These are phyloP conservation scores for Penicillium lividum DNA, from an alignment of 495 filamentous ascomycete genomes.

Conservation along the genomic window DNA sequence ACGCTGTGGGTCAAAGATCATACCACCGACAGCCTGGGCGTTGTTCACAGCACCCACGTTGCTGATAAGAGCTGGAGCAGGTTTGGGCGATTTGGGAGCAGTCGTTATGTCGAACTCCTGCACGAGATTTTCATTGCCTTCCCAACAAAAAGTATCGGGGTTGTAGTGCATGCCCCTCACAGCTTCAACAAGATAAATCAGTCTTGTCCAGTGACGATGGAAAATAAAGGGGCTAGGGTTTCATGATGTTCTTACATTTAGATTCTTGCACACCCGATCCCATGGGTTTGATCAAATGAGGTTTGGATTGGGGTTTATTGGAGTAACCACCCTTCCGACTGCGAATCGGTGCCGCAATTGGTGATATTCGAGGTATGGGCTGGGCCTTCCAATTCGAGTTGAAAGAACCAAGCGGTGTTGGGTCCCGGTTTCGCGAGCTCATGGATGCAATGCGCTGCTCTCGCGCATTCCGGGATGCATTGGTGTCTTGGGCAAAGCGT, in stretches of 20 bases:
- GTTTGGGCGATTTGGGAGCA: constrained; percentile 54
- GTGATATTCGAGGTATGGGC: constrained; percentile 57
- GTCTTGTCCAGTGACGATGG: constrained; percentile 11
- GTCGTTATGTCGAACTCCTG: constrained; percentile 65
- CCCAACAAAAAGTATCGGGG: constrained; percentile 79
- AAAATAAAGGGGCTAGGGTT: not conserved
- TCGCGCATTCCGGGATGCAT: constrained; percentile 83
- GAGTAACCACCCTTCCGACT: constrained; percentile 58
- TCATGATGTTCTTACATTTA: constrained; percentile 57
- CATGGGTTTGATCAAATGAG: constrained; percentile 71
- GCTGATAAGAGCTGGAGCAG: constrained; percentile 89
- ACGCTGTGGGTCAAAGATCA: constrained; percentile 94
- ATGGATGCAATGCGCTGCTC: constrained; percentile 72
- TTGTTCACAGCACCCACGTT: constrained; percentile 73
- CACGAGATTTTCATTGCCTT: constrained; percentile 89
- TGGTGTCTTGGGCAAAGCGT: constrained; percentile 90
- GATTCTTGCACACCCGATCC: constrained; percentile 59
- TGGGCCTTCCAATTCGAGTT: constrained; percentile 81
- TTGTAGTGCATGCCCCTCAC: constrained; percentile 97
- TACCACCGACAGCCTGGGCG: constrained; percentile 88
- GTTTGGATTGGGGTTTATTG: constrained; percentile 57
- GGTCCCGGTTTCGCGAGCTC: constrained; percentile 43
- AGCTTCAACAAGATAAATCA: constrained; percentile 47
- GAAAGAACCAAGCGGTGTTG: constrained; percentile 61
- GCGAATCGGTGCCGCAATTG: constrained; percentile 39